Percentiles rank a stretch among this genome's conserved stretches.
These are phyloP conservation scores for Acanthamoeba culbertsoni DNA, from an alignment of 208 protist genomes.

Conservation along the genomic window DNA sequence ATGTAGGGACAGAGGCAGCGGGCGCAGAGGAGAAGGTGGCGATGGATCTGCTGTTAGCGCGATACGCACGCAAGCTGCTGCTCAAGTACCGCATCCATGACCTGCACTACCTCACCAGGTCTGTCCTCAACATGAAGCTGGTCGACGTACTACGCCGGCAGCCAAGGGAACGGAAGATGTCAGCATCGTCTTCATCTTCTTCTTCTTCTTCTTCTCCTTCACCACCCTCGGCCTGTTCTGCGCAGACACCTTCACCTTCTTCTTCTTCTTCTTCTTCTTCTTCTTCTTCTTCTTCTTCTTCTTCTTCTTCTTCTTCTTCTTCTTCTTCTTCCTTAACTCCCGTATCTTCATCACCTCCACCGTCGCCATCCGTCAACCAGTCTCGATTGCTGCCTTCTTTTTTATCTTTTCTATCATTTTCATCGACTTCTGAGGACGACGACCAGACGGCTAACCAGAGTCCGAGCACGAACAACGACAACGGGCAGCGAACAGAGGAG, in stretches of 20 bases:
- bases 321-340: background rate
- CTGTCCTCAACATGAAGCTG: background rate
- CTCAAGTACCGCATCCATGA: constrained; percentile 24
- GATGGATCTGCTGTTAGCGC: background rate
- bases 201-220: background rate
- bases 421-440: too few species aligned
- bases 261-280: background rate
- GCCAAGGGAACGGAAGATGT: background rate
- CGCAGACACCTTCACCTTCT: background rate
- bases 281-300: background rate
- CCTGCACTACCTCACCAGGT: background rate
- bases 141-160: background rate
- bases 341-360: background rate
- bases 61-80: background rate
- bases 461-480: too few species aligned
- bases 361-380: background rate
- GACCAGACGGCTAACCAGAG: too few species aligned
- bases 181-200: background rate
- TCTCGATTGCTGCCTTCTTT: too few species aligned
- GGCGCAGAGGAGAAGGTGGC: background rate
- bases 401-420: too few species aligned
- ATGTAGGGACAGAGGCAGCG: too few species aligned
- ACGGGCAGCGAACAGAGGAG: too few species aligned
- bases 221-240: background rate
- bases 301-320: background rate